Evolutionary conservation across 192 early-diverging fungal species (phyloP).

Genomic region (Linnemannia elongata): DNA sequence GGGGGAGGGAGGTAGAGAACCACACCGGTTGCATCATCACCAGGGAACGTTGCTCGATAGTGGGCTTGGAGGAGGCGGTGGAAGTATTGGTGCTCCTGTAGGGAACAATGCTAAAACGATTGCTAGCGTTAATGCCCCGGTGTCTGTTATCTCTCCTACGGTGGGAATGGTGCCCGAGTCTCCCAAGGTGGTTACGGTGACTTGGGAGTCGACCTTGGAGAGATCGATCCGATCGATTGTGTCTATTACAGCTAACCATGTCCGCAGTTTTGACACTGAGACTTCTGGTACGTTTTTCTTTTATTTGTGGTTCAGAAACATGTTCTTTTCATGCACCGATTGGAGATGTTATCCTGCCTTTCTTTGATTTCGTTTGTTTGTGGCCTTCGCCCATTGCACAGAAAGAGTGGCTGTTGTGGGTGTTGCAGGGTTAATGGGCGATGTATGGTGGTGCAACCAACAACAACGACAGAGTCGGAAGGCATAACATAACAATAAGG

Average conservation of each 20-base stretch:
- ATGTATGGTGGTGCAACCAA: not conserved
- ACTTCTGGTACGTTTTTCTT: constrained; percentile 69
- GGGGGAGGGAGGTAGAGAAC: not conserved
- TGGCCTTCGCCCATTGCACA: not conserved
- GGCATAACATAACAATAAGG: no score
- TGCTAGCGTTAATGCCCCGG: not conserved
- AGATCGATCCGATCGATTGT: constrained; percentile 81
- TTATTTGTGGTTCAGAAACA: not conserved
- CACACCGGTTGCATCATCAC: constrained; percentile 19
- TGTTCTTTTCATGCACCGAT: not conserved
- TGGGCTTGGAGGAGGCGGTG: constrained; percentile 4
- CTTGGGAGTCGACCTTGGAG: constrained; percentile 82
- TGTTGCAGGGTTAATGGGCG: not conserved
- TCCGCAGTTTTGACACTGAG: constrained; percentile 84
- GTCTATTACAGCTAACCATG: constrained; percentile 82
- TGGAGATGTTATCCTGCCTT: not conserved
- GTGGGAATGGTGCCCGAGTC: constrained; percentile 13
- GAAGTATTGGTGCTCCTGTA: constrained; percentile 1
- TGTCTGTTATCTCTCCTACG: not conserved
- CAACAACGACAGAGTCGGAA: no score
- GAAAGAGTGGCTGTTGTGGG: not conserved
- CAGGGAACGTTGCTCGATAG: constrained; percentile 4
- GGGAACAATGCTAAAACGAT: constrained; percentile 1
- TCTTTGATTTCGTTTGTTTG: not conserved
- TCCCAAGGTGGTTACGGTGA: constrained; percentile 33